Conservation (phyloP, 805 yeast genomes). For the Kodamaea laetipori region DNA sequence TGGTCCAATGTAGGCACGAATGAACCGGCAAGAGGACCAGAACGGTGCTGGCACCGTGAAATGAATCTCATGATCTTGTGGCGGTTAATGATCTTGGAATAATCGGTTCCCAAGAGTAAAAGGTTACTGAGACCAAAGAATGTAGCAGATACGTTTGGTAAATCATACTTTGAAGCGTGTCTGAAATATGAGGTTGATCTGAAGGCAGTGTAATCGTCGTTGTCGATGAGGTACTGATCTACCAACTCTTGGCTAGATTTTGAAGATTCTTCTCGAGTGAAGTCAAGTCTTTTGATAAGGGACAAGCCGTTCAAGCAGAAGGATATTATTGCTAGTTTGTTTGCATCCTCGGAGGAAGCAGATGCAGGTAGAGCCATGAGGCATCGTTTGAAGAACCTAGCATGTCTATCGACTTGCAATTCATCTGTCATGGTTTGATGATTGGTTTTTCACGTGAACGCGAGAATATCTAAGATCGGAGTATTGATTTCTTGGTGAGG, state of each 20-base stretch:
- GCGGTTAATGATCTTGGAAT: conserved; percentile 31
- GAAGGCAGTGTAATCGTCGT: conserved; percentile 48
- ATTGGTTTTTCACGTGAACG: not conserved
- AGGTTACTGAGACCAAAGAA: conserved; percentile 68
- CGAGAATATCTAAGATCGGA: not conserved
- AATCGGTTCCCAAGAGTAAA: conserved; percentile 50
- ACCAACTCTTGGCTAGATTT: conserved; percentile 48
- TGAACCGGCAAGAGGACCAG: conserved; percentile 35
- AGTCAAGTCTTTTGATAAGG: conserved; percentile 40
- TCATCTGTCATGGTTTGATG: not conserved
- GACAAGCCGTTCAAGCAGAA: conserved; percentile 67
- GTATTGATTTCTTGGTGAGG: not conserved
- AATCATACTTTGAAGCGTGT: conserved; percentile 45
- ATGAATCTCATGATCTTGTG: conserved; percentile 61
- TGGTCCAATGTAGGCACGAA: conserved; percentile 35
- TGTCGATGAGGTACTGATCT: conserved; percentile 40
- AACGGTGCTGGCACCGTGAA: conserved; percentile 52
- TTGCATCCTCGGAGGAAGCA: conserved; percentile 66
- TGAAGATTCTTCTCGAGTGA: conserved; percentile 26
- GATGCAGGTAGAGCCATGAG: conserved; percentile 55
- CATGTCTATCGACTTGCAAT: conserved; percentile 31
- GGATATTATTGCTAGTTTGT: conserved; percentile 67
- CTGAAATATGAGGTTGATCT: conserved; percentile 57
- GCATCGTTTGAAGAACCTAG: conserved; percentile 52
- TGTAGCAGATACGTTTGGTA: conserved; percentile 72